Evolutionary conservation across 106 monocot genomes (phyloP).

Genomic region (Dendrobium catenatum): DNA sequence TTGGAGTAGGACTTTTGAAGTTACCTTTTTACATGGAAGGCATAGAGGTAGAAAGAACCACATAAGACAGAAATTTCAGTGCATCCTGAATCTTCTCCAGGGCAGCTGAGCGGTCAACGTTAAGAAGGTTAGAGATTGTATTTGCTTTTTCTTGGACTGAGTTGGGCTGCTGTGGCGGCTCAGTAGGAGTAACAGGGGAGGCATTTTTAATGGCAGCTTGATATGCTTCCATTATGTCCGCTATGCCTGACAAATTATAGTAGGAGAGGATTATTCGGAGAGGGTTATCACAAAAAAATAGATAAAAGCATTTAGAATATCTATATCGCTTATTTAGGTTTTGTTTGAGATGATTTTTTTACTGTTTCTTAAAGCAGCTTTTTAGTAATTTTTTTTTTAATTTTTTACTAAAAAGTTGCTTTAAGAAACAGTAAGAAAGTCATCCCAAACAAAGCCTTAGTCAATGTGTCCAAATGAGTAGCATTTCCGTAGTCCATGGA

Average conservation of each 20-base stretch:
- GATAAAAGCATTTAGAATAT: not conserved
- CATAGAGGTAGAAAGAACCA: constrained; percentile 79
- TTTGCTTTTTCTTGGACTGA: constrained; percentile 58
- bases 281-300: not conserved
- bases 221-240: constrained; percentile 78
- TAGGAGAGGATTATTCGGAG: not conserved
- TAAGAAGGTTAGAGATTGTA: constrained; percentile 52
- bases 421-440: too few species aligned
- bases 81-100: constrained; percentile 82
- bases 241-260: constrained; percentile 37
- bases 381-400: too few species aligned
- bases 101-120: constrained; percentile 46
- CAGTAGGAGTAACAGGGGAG: constrained; percentile 12
- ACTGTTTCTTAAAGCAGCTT: too few species aligned
- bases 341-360: too few species aligned
- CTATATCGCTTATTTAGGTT: not conserved
- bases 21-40: not conserved
- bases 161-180: constrained; percentile 13
- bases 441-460: too few species aligned
- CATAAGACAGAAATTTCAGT: constrained; percentile 64
- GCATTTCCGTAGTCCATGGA: too few species aligned
- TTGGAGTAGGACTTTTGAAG: not conserved
- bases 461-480: too few species aligned
- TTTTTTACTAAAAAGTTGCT: too few species aligned
- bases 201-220: constrained; percentile 32